These are phyloP conservation scores for Halophytophthora polymorphica DNA, from an alignment of 352 stramenopile genomes.

Conservation along the genomic window DNA sequence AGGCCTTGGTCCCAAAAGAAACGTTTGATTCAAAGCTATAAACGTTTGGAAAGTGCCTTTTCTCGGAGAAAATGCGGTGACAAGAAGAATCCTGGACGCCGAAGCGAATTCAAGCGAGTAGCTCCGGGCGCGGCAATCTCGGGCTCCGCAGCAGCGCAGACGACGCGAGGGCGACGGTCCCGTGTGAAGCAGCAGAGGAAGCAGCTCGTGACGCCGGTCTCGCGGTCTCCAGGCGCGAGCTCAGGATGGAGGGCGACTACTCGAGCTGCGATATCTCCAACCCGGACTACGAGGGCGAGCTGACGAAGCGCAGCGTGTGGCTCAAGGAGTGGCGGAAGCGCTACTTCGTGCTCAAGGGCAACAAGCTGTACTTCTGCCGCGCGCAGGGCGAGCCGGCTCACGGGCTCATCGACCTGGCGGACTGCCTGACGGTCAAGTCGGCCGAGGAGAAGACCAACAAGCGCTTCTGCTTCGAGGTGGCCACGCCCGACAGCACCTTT, in stretches of 20 bases:
- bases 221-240: too few species aligned
- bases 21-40: too few species aligned
- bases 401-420: slow-evolving; percentile 86
- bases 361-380: slow-evolving; percentile 90
- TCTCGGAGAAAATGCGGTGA: too few species aligned
- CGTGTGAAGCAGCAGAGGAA: too few species aligned
- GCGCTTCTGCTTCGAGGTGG: slow-evolving; percentile 88
- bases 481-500: slow-evolving; percentile 85
- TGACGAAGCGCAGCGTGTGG: slow-evolving; percentile 91
- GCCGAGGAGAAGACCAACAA: slow-evolving; percentile 92
- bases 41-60: too few species aligned
- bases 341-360: slow-evolving; percentile 91
- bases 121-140: too few species aligned
- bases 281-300: slow-evolving; percentile 84
- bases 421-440: slow-evolving; percentile 90
- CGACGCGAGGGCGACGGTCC: too few species aligned
- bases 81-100: too few species aligned
- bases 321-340: slow-evolving; percentile 89
- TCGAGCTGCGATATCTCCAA: slow-evolving; percentile 73
- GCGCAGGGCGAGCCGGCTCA: slow-evolving; percentile 73
- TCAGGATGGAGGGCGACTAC: slow-evolving; percentile 75
- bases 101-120: too few species aligned
- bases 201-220: too few species aligned
- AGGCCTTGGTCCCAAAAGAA: too few species aligned
- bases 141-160: too few species aligned